Evolutionary conservation across 495 filamentous ascomycete species (phyloP).

Genomic region (Xylaria castorea): DNA sequence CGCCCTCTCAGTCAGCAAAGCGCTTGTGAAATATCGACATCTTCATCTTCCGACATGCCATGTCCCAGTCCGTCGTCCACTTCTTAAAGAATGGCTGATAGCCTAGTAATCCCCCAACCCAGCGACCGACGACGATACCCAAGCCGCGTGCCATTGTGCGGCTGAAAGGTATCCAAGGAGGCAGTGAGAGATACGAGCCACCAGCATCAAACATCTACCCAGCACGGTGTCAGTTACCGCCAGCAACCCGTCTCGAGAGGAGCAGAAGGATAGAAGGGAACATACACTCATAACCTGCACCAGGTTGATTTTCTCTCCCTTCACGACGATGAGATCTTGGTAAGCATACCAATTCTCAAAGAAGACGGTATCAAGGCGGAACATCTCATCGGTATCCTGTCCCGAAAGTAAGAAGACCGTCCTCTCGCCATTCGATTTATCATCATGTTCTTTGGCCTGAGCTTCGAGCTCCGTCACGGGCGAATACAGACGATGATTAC

Average conservation of each 20-base stretch:
- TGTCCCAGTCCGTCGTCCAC: constrained; percentile 61
- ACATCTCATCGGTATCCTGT: constrained; percentile 40
- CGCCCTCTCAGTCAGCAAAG: constrained; percentile 29
- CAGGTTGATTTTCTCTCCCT: constrained; percentile 47
- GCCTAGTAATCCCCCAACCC: constrained; percentile 55
- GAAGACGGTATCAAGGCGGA: constrained; percentile 54
- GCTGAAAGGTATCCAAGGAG: constrained; percentile 55
- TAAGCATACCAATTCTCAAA: constrained; percentile 65
- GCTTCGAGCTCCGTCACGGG: constrained; percentile 24
- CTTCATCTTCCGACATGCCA: constrained; percentile 55
- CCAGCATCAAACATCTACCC: constrained; percentile 57
- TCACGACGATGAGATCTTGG: constrained; percentile 54
- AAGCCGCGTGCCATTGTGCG: constrained; percentile 42
- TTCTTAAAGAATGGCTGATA: constrained; percentile 59
- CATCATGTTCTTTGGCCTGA: neutral
- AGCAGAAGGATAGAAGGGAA: constrained; percentile 8
- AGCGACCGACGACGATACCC: constrained; percentile 56
- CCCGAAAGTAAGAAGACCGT: constrained; percentile 44
- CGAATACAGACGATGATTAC: constrained; percentile 49
- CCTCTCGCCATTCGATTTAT: constrained; percentile 23
- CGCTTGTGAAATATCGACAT: constrained; percentile 46
- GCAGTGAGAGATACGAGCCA: constrained; percentile 53
- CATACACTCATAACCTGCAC: constrained; percentile 55
- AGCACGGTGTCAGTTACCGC: neutral
- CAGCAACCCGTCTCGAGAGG: neutral